Evolutionary conservation across 345 rosid genomes (phyloP).

Genomic region (Hirschfeldia incana): DNA sequence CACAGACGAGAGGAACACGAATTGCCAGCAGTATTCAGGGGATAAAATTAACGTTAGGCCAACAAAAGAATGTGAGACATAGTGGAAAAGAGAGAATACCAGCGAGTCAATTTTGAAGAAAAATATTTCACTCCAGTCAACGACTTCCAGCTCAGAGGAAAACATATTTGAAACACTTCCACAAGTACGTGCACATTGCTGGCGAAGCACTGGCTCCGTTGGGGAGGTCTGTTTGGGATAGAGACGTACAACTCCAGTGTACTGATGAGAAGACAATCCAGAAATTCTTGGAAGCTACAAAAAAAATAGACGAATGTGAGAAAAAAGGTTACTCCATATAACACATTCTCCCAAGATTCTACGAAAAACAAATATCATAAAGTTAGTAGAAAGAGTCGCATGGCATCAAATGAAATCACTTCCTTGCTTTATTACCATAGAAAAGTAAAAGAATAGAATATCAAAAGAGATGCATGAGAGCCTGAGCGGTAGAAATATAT

Average conservation of each 20-base stretch:
- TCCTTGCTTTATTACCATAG: conserved; percentile 1
- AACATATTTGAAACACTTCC: conserved; percentile 57
- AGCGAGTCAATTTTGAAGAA: conserved; percentile 79
- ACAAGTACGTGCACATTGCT: conserved; percentile 87
- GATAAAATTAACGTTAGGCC: background rate
- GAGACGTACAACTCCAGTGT: conserved; percentile 61
- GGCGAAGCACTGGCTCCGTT: conserved; percentile 52
- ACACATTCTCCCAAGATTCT: conserved; percentile 22
- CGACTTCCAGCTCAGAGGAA: conserved; percentile 55
- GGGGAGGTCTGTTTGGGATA: conserved; percentile 49
- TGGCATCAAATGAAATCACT: conserved; percentile 1
- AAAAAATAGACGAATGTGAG: conserved; percentile 24
- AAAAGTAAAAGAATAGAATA: background rate
- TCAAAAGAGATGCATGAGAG: background rate
- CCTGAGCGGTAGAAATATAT: conserved; percentile 5
- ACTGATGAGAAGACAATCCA: conserved; percentile 67
- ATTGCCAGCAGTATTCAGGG: background rate
- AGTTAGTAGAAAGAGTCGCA: conserved; percentile 1
- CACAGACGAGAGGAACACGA: conserved; percentile 8
- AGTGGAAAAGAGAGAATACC: conserved; percentile 46
- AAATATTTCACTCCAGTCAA: conserved; percentile 84
- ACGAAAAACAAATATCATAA: background rate
- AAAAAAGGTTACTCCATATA: conserved; percentile 25
- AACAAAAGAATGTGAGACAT: conserved; percentile 18
- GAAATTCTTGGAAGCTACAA: conserved; percentile 67